A percentile compares a stretch with the other conserved stretches of the same genome.
Conservation (phyloP, 768 basidiomycete genomes). For the Nidula microcarpa region DNA sequence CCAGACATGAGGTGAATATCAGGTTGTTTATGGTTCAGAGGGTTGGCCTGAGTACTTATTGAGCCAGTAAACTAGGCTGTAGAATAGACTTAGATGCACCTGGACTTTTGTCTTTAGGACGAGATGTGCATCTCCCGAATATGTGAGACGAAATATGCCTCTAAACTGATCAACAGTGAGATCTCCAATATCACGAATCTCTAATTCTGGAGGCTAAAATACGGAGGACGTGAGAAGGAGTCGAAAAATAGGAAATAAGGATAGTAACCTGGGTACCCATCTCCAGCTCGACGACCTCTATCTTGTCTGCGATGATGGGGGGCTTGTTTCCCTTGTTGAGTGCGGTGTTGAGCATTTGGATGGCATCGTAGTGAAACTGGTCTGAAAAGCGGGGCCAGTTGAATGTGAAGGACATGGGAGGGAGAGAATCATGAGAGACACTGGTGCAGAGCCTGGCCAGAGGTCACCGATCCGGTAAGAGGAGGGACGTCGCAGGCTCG, state of each 20-base stretch:
- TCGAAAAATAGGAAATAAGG: slow-evolving; percentile 14
- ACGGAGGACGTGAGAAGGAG: slow-evolving; percentile 1
- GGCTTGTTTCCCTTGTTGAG: slow-evolving; percentile 98
- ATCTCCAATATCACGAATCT: slow-evolving; percentile 97
- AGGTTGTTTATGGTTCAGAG: slow-evolving; percentile 87
- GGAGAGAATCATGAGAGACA: no score
- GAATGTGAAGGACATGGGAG: slow-evolving; percentile 86
- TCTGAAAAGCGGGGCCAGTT: slow-evolving; percentile 97
- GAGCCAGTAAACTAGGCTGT: background rate
- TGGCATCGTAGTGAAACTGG: slow-evolving; percentile 94
- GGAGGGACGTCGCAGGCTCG: no score
- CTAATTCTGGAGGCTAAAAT: slow-evolving; percentile 82
- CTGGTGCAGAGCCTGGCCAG: no score
- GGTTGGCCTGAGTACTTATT: slow-evolving; percentile 70
- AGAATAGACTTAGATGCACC: slow-evolving; percentile 54
- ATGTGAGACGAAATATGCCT: slow-evolving; percentile 94
- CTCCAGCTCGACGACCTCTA: slow-evolving; percentile 97
- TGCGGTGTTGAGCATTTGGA: slow-evolving; percentile 94
- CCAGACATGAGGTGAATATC: slow-evolving; percentile 86
- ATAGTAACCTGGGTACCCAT: slow-evolving; percentile 99
- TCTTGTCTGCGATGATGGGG: slow-evolving; percentile 94
- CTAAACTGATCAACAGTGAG: slow-evolving; percentile 93
- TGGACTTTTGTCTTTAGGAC: slow-evolving; percentile 88
- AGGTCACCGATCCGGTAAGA: no score
- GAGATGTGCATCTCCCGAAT: slow-evolving; percentile 90